These are phyloP conservation scores for Cladosporium sp. DNA, from an alignment of 2,329 filamentous ascomycete species.

Conservation along the genomic window DNA sequence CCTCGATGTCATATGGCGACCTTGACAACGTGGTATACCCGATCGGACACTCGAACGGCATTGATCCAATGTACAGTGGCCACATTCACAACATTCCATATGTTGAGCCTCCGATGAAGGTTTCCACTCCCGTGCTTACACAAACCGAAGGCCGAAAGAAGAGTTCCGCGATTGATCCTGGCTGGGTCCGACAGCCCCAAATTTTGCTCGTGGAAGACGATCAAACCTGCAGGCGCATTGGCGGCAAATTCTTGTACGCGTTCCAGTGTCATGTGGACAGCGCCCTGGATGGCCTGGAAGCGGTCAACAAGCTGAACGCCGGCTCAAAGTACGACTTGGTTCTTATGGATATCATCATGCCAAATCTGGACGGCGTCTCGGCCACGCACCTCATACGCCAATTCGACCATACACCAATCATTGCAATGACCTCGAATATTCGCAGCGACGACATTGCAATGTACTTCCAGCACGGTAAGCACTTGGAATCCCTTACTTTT, in stretches of 20 bases:
- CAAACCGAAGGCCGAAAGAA: constrained; percentile 59
- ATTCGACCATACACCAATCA: constrained; percentile 81
- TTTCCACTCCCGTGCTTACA: constrained; percentile 44
- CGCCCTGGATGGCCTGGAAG: constrained; percentile 83
- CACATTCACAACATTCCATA: constrained; percentile 95
- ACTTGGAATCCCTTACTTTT: neutral
- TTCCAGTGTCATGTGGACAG: constrained; percentile 66
- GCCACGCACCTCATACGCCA: constrained; percentile 92
- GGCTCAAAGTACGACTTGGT: constrained; percentile 65
- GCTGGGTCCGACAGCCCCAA: constrained; percentile 69
- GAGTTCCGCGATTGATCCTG: constrained; percentile 62
- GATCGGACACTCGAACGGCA: constrained; percentile 85
- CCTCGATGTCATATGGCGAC: constrained; percentile 58
- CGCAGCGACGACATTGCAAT: constrained; percentile 93
- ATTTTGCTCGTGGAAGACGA: constrained; percentile 89
- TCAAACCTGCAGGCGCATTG: constrained; percentile 66
- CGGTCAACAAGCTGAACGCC: constrained; percentile 78
- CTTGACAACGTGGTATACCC: constrained; percentile 81
- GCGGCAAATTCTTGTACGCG: constrained; percentile 66
- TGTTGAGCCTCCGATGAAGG: constrained; percentile 67
- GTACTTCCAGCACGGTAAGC: constrained; percentile 92
- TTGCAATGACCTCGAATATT: constrained; percentile 99
- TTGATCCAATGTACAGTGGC: constrained; percentile 91
- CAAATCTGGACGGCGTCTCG: constrained; percentile 89
- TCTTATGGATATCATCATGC: constrained; percentile 80